Evolutionary conservation across 2,329 filamentous ascomycete species (phyloP).

Genomic region (Xylariaceae sp.): DNA sequence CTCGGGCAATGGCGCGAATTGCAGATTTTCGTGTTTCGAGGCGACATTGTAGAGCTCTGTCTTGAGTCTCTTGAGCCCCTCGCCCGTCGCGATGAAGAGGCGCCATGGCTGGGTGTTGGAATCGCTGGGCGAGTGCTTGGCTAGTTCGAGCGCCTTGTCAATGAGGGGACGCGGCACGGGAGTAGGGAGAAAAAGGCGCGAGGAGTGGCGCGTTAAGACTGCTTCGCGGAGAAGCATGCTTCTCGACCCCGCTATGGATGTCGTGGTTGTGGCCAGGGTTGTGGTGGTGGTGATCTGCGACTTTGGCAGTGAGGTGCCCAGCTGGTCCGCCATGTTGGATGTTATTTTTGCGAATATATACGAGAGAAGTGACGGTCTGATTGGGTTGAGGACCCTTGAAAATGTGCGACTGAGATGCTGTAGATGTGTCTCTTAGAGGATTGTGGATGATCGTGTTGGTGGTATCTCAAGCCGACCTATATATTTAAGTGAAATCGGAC

Average conservation of each 20-base stretch:
- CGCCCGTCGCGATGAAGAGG: constrained; percentile 15
- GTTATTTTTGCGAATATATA: not conserved
- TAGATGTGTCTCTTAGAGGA: too few species aligned
- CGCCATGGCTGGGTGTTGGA: constrained; percentile 24
- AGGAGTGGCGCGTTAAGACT: constrained; percentile 20
- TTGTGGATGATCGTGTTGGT: too few species aligned
- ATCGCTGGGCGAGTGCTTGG: constrained; percentile 19
- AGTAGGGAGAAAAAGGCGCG: constrained; percentile 12
- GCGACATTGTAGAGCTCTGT: constrained; percentile 4
- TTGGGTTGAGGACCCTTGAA: too few species aligned
- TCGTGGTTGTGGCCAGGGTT: not conserved
- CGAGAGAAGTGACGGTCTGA: too few species aligned
- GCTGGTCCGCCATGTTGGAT: not conserved
- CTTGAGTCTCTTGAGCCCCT: constrained; percentile 11
- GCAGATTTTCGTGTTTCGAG: not conserved
- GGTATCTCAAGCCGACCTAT: too few species aligned
- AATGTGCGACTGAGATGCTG: too few species aligned
- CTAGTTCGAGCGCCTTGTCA: constrained; percentile 11
- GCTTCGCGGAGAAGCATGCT: constrained; percentile 20
- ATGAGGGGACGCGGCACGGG: constrained; percentile 11
- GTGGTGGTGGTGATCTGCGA: not conserved
- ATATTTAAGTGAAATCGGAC: too few species aligned
- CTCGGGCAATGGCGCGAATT: constrained; percentile 5
- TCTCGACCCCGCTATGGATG: not conserved
- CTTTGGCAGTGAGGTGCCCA: not conserved